phyloP scores from a whole-genome alignment of 495 filamentous ascomycete genomes.

The Penicillium malachiteum region DNA sequence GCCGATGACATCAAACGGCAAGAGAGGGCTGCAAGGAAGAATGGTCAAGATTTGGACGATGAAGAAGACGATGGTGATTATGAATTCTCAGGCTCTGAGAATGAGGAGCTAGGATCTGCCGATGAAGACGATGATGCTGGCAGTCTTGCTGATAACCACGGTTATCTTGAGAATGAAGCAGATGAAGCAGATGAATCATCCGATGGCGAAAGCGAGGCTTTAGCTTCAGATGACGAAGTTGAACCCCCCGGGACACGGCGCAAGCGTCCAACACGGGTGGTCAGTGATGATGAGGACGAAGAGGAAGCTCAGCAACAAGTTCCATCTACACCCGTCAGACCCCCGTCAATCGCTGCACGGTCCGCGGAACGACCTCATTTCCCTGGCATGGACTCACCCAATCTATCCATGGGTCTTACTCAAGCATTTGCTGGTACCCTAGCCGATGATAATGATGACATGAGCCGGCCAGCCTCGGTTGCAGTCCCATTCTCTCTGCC shows the following conservation, averaged over 20 bases:
- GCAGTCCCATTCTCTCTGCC: constrained; percentile 50
- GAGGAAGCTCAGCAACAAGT: constrained; percentile 36
- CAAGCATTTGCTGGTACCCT: constrained; percentile 94
- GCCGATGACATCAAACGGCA: constrained; percentile 73
- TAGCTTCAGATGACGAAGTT: constrained; percentile 25
- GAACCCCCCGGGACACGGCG: constrained; percentile 28
- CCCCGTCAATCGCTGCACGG: constrained; percentile 21
- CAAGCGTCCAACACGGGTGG: constrained; percentile 40
- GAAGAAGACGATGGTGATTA: constrained; percentile 61
- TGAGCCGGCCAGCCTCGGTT: constrained; percentile 40
- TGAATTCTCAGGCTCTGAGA: constrained; percentile 52
- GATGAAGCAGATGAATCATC: constrained; percentile 36
- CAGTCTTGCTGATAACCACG: constrained; percentile 33
- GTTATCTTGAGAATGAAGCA: constrained; percentile 42
- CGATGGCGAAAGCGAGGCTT: constrained; percentile 27
- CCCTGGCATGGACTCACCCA: constrained; percentile 53
- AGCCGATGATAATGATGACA: constrained; percentile 54
- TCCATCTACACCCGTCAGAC: constrained; percentile 36
- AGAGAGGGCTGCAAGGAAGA: constrained; percentile 69
- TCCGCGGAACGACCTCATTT: constrained; percentile 47
- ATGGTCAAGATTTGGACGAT: constrained; percentile 50
- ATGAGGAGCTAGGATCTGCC: constrained; percentile 31
- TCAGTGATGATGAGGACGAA: constrained; percentile 55
- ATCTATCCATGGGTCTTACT: constrained; percentile 71
- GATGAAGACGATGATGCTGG: constrained; percentile 34